Base-by-base conservation (phyloP, 129 eudicot species). In the Escallonia rubra region DNA sequence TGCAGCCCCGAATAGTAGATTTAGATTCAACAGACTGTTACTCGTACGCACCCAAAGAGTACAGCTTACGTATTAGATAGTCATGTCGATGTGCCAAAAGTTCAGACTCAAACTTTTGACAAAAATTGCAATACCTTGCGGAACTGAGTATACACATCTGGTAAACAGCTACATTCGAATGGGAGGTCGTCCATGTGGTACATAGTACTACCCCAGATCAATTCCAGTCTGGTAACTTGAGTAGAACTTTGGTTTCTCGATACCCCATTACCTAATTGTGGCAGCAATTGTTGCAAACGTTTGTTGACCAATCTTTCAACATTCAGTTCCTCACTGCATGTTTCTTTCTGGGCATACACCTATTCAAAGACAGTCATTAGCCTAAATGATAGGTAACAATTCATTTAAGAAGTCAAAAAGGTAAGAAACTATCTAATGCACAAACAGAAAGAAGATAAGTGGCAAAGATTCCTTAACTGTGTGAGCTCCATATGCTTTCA, bases 311-410 rank as follows among this genome's bases (percentile, higher is more conserved):
- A 54, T 68, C 73, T 69, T 60, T 86, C 94, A 43, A 83, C 82
- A 10, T 70, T 54, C 57, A 86, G 60, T 80, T 86, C 94, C 72
- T 86, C 94, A 44, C 89, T 83, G 72, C 94, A 86, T n/a, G 94
- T 86, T 75, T 86, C 94, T 65, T 86, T 86, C 40, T 86, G 94
- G 15, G 94, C 81, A 66, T 77, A 83, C 23, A 86, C 86, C 94
- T 86, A 71, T 12, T 14, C 41, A 4, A 55, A 54, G 39, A 10
- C 13, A 65, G 10, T 40, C 43, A 66, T 59, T 58, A 13, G 14
- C n/a, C 12, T 15, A 41, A 41, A 15, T 63, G 38, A 7, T 48
- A 64, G 12, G n/a, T 23, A 41, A 12, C 10, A 38, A 34, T 7
- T 15, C 23, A 53, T 23, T 41, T 12, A 55, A 63, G 39, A 60